A percentile compares a stretch with the other conserved stretches of the same genome.
Evolutionary conservation across 2,329 filamentous ascomycete species (phyloP).

Genomic region (Tolypocladium cylindrosporum): DNA sequence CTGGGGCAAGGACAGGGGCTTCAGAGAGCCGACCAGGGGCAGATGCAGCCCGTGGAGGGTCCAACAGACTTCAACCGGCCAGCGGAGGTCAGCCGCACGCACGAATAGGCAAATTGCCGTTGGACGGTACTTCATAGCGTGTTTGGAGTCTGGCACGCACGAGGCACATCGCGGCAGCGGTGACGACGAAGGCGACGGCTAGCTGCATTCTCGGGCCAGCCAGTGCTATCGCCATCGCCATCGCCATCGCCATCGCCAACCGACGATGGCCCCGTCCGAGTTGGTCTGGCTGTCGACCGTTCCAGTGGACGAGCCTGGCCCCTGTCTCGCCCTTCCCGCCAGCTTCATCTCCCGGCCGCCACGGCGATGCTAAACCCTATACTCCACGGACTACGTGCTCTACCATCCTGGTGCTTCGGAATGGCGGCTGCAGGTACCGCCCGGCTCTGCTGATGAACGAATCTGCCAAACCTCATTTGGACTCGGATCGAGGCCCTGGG

Average conservation of each 20-base stretch:
- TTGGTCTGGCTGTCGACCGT: background rate
- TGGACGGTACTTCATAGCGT: background rate
- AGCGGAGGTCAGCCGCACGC: background rate
- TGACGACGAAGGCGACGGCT: background rate
- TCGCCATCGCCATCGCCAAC: background rate
- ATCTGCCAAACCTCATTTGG: background rate
- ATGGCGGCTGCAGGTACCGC: background rate
- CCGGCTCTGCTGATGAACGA: background rate
- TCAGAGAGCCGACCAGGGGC: background rate
- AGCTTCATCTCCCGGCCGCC: background rate
- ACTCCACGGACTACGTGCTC: background rate
- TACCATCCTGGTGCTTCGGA: background rate
- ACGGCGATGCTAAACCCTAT: background rate
- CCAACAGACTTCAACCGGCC: background rate
- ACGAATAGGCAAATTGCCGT: background rate
- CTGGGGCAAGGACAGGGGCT: background rate
- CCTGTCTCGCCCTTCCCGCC: background rate
- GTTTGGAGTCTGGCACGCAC: background rate
- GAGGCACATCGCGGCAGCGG: background rate
- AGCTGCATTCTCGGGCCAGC: background rate
- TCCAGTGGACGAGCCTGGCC: background rate
- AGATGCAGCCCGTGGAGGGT: background rate
- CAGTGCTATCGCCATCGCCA: too few species aligned
- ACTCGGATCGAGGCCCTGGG: background rate
- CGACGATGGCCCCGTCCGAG: background rate